phyloP scores from a whole-genome alignment of 2,329 filamentous ascomycete species.

The Claviceps sp. region DNA sequence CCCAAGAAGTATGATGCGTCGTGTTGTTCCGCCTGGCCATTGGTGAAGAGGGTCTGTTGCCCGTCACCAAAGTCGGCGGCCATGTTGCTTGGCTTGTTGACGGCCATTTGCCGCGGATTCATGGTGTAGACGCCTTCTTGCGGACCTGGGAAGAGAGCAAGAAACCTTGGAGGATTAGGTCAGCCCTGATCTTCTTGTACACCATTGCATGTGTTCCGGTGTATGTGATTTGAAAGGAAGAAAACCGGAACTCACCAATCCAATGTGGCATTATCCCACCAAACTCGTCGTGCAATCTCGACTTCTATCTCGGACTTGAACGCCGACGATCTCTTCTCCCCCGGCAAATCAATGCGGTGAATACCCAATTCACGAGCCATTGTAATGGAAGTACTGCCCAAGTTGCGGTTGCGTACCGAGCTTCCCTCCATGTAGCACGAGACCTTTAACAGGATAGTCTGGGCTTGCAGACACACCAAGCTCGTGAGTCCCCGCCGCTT shows the following conservation, averaged over 20 bases:
- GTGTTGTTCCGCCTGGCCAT: background rate
- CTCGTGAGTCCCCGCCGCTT: constrained; percentile 1
- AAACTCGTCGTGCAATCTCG: constrained; percentile 3
- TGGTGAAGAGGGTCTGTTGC: background rate
- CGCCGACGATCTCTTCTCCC: background rate
- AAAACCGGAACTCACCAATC: constrained; percentile 1
- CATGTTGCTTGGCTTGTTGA: constrained; percentile 3
- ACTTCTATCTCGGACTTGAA: background rate
- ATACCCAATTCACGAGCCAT: constrained; percentile 5
- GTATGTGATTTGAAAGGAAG: background rate
- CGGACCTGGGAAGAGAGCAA: constrained; percentile 3
- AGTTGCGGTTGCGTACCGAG: constrained; percentile 4
- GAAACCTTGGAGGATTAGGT: background rate
- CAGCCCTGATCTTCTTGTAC: background rate
- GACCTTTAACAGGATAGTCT: constrained; percentile 1
- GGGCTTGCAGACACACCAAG: constrained; percentile 4
- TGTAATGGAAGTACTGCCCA: constrained; percentile 1
- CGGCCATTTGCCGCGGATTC: constrained; percentile 4
- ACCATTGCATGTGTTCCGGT: background rate
- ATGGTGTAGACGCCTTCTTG: constrained; percentile 4
- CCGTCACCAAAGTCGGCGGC: background rate
- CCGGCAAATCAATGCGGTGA: constrained; percentile 2
- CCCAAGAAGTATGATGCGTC: background rate
- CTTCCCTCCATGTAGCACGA: constrained; percentile 3
- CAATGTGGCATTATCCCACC: constrained; percentile 4